phyloP scores from a whole-genome alignment of 1,139 yeast species.

The Blastobotrys apis region DNA sequence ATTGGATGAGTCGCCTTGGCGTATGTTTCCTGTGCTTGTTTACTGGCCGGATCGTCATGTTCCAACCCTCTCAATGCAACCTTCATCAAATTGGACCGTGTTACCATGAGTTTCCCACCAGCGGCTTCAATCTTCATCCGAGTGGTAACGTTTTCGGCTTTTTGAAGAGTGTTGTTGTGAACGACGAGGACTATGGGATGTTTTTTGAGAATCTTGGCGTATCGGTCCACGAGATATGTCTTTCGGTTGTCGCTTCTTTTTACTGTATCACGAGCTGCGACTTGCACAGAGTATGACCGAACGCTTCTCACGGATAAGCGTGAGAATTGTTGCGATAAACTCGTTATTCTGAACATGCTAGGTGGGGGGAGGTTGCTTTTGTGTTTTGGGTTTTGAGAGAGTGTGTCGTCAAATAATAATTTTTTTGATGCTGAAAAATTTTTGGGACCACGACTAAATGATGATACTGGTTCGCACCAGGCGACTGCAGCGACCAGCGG shows the following conservation, averaged over 20 bases:
- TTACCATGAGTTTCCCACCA: constrained; percentile 64
- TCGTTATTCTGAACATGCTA: constrained; percentile 4
- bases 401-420: too few species aligned
- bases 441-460: too few species aligned
- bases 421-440: constrained; percentile 5
- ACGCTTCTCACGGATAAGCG: background rate
- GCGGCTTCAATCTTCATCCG: constrained; percentile 57
- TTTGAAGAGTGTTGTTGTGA: constrained; percentile 78
- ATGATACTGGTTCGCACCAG: background rate
- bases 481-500: too few species aligned
- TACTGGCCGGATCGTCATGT: constrained; percentile 71
- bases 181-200: constrained; percentile 68
- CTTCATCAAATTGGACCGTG: constrained; percentile 64
- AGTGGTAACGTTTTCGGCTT: constrained; percentile 59
- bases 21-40: constrained; percentile 42
- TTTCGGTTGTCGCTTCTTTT: constrained; percentile 46
- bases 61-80: constrained; percentile 71
- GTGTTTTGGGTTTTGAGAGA: too few species aligned
- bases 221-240: constrained; percentile 76
- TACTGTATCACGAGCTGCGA: constrained; percentile 19
- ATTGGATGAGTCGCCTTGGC: constrained; percentile 53
- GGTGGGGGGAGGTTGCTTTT: background rate
- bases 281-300: background rate
- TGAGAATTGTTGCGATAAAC: background rate
- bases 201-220: constrained; percentile 62